phyloP scores from a whole-genome alignment of 1,284 basidiomycete genomes.

The Entoloma clypeatum region DNA sequence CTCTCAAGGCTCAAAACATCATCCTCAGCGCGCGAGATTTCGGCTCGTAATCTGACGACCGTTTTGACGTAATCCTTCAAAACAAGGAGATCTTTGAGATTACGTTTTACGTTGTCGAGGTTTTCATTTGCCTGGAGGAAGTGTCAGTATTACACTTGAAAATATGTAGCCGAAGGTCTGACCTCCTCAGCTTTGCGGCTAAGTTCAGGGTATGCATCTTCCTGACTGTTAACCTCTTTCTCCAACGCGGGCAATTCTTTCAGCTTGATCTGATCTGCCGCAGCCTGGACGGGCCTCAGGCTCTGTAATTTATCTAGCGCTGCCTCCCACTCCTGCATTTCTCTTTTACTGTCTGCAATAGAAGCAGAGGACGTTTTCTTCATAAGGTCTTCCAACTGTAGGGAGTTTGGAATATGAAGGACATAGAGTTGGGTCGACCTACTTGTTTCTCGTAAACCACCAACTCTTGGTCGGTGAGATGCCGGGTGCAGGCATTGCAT shows the following conservation, averaged over 20 bases:
- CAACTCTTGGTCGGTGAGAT: slow-evolving; percentile 61
- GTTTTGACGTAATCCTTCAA: slow-evolving; percentile 66
- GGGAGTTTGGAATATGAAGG: not conserved
- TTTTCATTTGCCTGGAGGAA: slow-evolving; percentile 42
- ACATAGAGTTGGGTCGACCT: slow-evolving; percentile 2
- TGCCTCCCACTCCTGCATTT: slow-evolving; percentile 58
- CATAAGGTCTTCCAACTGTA: slow-evolving; percentile 54
- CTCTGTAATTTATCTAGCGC: slow-evolving; percentile 58
- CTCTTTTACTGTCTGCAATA: slow-evolving; percentile 38
- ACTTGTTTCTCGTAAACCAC: slow-evolving; percentile 67
- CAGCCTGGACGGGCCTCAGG: slow-evolving; percentile 52
- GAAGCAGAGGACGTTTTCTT: slow-evolving; percentile 42
- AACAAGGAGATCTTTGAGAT: slow-evolving; percentile 58
- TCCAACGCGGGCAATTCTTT: slow-evolving; percentile 69
- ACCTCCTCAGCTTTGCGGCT: slow-evolving; percentile 59
- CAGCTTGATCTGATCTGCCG: slow-evolving; percentile 50
- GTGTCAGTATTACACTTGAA: slow-evolving; percentile 9
- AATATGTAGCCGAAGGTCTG: slow-evolving; percentile 11
- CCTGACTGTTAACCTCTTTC: slow-evolving; percentile 56
- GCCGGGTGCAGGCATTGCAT: slow-evolving; percentile 78
- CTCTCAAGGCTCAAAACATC: slow-evolving; percentile 69
- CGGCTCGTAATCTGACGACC: slow-evolving; percentile 61
- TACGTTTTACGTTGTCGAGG: slow-evolving; percentile 45
- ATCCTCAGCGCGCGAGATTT: slow-evolving; percentile 60
- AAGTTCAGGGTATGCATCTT: slow-evolving; percentile 48